Percentiles rank a stretch among this genome's conserved stretches.
These are phyloP conservation scores for Hyphopichia homilentoma DNA, from an alignment of 805 yeast species.

Conservation along the genomic window DNA sequence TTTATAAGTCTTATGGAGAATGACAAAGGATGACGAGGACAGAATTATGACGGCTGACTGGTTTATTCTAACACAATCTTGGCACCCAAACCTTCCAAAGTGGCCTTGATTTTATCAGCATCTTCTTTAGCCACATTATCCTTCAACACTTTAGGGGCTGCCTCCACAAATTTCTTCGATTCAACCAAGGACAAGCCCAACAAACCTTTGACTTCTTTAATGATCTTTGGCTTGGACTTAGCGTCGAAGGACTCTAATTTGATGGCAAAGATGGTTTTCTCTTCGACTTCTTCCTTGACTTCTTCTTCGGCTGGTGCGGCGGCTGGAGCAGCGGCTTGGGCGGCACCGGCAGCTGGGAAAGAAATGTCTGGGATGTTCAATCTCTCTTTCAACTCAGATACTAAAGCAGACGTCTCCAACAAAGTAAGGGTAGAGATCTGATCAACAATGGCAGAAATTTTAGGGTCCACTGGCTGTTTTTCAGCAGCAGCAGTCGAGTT, in stretches of 20 bases:
- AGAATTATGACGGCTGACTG: too few relatives aligned
- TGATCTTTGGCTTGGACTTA: slow-evolving; percentile 93
- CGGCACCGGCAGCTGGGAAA: slow-evolving; percentile 64
- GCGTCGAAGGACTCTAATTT: slow-evolving; percentile 94
- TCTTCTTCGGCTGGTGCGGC: slow-evolving; percentile 73
- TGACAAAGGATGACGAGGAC: too few relatives aligned
- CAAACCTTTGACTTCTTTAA: slow-evolving; percentile 91
- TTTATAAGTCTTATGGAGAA: too few relatives aligned
- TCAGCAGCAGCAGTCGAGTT: slow-evolving; percentile 43
- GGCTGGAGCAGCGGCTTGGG: slow-evolving; percentile 56
- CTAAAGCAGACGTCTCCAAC: slow-evolving; percentile 86
- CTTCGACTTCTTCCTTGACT: slow-evolving; percentile 75
- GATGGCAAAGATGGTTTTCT: slow-evolving; percentile 87
- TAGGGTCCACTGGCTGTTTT: slow-evolving; percentile 70
- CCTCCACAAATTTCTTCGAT: slow-evolving; percentile 95
- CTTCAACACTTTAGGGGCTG: slow-evolving; percentile 94
- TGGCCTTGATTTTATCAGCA: slow-evolving; percentile 91
- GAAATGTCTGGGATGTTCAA: slow-evolving; percentile 93
- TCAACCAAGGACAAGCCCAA: slow-evolving; percentile 92
- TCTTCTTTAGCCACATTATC: slow-evolving; percentile 97
- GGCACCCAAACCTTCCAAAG: slow-evolving; percentile 93
- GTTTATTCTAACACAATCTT: slow-evolving; percentile 79
- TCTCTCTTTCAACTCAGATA: slow-evolving; percentile 71
- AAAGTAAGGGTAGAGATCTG: slow-evolving; percentile 88
- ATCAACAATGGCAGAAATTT: slow-evolving; percentile 82